Evolutionary conservation across 164 flowering plant species (phyloP), one percentile per base, ranked within the genome.

Genomic region (Tetrastigma voinierianum): DNA sequence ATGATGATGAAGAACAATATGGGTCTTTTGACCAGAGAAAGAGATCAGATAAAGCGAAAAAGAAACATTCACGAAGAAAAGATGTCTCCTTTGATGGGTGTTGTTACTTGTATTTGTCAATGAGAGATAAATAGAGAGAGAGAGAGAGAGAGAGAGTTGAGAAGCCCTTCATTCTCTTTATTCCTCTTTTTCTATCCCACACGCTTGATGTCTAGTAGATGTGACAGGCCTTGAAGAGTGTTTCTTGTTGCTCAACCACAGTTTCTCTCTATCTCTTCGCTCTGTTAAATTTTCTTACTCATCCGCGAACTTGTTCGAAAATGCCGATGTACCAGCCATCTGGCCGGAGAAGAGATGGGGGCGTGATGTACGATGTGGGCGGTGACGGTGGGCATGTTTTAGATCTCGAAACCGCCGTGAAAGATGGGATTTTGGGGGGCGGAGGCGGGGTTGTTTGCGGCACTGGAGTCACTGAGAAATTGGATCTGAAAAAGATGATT

Each of bases 341-440:
- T 18, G 40, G 40, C 40, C 40, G 40, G 40, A 73, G 55, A 53
- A 74, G 69, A 46, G 70, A 72, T 14, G 80, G 61, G 46, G 51
- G 65, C 59, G 20, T 23, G 51, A 65, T 59, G 80, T 48, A 57
- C 23, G 87, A 79, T 10, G 69, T 68, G 12, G 75, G 80, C n/a
- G 64, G 66, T 7, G 40, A 32, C 40, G 84, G 71, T 64, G 86
- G 80, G 71, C 86, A 76, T n/a, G 67, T 81, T 15, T 62, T 85
- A 61, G 86, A 85, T 85, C 83, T 85, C 67, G 89, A 81, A 18
- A 82, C 84, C 3, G 86, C 83, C 0, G 86, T 82, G 18, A 85
- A 81, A 73, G 84, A 79, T 64, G 86, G 85, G 46, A 65, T 85
- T 46, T 64, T 81, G 71, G 86, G 84, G 11, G 80, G 78, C 23